Conservation (phyloP, 352 stramenopile species). For the Globisporangium polare region DNA sequence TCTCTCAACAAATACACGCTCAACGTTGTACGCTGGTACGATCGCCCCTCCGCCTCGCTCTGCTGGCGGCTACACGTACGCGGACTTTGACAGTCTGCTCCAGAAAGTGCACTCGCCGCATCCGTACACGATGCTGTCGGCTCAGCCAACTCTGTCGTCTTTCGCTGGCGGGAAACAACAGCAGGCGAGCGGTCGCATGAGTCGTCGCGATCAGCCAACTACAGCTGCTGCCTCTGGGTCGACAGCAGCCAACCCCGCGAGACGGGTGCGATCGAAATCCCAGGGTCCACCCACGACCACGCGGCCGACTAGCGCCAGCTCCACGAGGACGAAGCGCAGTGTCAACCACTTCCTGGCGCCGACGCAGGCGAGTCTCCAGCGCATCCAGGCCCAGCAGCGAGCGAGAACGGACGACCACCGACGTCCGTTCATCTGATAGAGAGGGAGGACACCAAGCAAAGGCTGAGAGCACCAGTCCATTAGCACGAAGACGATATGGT, state of each 20-base stretch:
- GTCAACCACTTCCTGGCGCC: conserved; percentile 62
- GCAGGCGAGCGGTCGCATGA: background rate
- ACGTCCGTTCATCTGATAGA: conserved; percentile 35
- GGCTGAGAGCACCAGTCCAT: too few relatives aligned
- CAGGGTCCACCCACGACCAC: conserved; percentile 10
- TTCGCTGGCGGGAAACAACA: background rate
- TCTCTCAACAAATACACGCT: conserved; percentile 10
- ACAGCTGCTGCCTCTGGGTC: background rate
- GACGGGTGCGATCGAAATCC: conserved; percentile 15
- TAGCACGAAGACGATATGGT: background rate
- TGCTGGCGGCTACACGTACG: conserved; percentile 13
- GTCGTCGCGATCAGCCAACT: conserved; percentile 14
- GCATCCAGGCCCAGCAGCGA: conserved; percentile 28
- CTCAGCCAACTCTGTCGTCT: conserved; percentile 11
- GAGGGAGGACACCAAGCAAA: conserved; percentile 9
- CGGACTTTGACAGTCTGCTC: conserved; percentile 43
- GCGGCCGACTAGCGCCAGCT: conserved; percentile 2
- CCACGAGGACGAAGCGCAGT: conserved; percentile 14
- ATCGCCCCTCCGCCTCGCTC: background rate
- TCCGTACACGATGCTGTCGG: conserved; percentile 18
- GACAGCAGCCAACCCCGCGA: background rate
- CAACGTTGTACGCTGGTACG: background rate
- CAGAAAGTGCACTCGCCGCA: conserved; percentile 26
- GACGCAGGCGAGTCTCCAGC: conserved; percentile 63
- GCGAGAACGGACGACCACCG: conserved; percentile 21